Percentiles rank a stretch among this genome's conserved stretches.
phyloP scores from a whole-genome alignment of 179 eudicot species.

The Nepenthes alata region DNA sequence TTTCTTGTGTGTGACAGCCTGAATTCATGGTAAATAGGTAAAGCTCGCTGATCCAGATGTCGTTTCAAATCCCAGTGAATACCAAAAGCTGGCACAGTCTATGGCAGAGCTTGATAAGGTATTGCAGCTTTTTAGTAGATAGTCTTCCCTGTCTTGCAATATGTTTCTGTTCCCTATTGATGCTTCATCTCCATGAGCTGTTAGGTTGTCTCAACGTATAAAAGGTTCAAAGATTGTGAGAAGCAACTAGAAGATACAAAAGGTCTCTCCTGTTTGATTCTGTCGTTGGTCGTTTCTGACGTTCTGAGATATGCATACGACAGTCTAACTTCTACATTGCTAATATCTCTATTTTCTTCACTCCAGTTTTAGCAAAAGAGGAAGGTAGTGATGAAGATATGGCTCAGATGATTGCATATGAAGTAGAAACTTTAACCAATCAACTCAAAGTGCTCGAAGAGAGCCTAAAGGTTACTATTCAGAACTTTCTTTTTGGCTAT shows the following conservation, averaged over 20 bases:
- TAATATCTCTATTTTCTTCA: neutral
- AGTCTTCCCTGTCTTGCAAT: neutral
- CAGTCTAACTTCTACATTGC: neutral
- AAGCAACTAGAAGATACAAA: conserved; percentile 79
- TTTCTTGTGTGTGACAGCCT: neutral
- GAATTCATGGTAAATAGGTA: conserved; percentile 29
- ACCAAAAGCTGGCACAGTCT: conserved; percentile 84
- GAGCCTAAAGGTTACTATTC: conserved; percentile 54
- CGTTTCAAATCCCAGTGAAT: conserved; percentile 80
- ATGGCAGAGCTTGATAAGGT: conserved; percentile 89
- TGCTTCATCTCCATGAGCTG: conserved; percentile 9
- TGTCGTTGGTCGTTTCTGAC: neutral
- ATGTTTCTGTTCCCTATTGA: neutral
- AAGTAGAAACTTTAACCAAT: conserved; percentile 50
- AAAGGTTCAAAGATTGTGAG: conserved; percentile 78
- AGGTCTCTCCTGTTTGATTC: conserved; percentile 31
- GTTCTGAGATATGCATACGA: neutral
- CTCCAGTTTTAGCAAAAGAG: conserved; percentile 66
- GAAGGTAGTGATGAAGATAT: conserved; percentile 72
- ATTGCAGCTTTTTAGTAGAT: neutral
- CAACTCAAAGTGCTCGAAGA: conserved; percentile 71
- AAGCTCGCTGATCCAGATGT: conserved; percentile 95
- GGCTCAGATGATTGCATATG: conserved; percentile 76
- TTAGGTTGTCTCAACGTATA: conserved; percentile 65
- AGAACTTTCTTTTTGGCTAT: neutral